Evolutionary conservation across 371 early-diverging fungal genomes (phyloP).

Genomic region (Circinella umbellata): DNA sequence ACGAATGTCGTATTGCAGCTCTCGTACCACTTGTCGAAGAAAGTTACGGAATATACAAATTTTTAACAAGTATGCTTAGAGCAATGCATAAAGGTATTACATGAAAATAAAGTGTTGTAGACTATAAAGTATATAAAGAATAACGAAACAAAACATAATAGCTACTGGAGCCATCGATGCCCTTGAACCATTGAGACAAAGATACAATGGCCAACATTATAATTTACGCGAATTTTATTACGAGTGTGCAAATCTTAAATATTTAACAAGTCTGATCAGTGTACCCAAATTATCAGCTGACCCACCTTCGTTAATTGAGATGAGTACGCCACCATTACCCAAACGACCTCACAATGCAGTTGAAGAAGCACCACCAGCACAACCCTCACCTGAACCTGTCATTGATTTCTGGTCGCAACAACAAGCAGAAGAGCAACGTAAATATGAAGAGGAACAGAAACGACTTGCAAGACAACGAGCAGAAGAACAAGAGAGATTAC

Average conservation of each 20-base stretch:
- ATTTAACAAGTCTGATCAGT: slow-evolving; percentile 90
- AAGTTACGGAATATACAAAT: slow-evolving; percentile 94
- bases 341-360: slow-evolving; percentile 36
- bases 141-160: slow-evolving; percentile 12
- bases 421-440: slow-evolving; percentile 72
- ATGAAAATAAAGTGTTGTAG: neutral
- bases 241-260: slow-evolving; percentile 88
- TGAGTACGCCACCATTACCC: slow-evolving; percentile 44
- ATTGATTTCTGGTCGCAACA: slow-evolving; percentile 67
- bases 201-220: slow-evolving; percentile 87
- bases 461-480: slow-evolving; percentile 65
- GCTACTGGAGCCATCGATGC: slow-evolving; percentile 82
- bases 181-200: slow-evolving; percentile 83
- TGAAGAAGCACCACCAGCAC: slow-evolving; percentile 37
- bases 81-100: slow-evolving; percentile 93
- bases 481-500: slow-evolving; percentile 61
- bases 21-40: slow-evolving; percentile 98
- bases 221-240: slow-evolving; percentile 88
- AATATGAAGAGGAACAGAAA: slow-evolving; percentile 75
- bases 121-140: neutral
- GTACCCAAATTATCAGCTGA: slow-evolving; percentile 87
- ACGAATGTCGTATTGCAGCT: slow-evolving; percentile 95
- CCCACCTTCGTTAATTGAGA: slow-evolving; percentile 73
- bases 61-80: slow-evolving; percentile 91
- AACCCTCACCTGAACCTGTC: slow-evolving; percentile 63